phyloP scores from a whole-genome alignment of 2,329 filamentous ascomycete genomes.

The Exophiala sp. region DNA sequence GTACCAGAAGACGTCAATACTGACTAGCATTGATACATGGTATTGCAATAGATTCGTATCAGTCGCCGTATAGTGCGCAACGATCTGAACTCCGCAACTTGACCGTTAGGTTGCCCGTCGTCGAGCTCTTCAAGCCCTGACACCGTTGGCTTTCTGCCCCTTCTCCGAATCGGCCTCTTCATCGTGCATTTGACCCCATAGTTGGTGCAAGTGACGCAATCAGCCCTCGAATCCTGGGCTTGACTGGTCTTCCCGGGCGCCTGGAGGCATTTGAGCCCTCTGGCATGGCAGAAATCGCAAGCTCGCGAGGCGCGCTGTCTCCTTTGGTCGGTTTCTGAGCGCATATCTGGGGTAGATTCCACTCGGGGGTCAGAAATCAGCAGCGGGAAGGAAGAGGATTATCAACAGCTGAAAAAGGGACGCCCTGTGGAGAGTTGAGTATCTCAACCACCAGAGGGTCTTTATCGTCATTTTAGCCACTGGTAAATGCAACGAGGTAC shows the following conservation, averaged over 20 bases:
- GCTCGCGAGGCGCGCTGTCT: not conserved
- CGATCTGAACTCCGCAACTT: not conserved
- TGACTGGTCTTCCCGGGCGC: not conserved
- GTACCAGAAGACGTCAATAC: not conserved
- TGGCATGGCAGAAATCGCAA: not conserved
- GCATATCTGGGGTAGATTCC: not conserved
- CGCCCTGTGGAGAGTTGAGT: too few relatives aligned
- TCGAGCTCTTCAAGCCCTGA: not conserved
- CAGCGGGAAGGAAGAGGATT: too few relatives aligned
- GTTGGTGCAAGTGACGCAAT: not conserved
- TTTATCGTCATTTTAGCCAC: too few relatives aligned
- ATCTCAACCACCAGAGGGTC: too few relatives aligned
- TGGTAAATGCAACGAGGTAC: too few relatives aligned
- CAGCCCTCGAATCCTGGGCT: not conserved
- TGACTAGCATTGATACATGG: constrained; percentile 10
- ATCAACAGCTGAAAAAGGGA: too few relatives aligned
- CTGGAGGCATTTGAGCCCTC: not conserved
- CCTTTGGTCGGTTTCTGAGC: not conserved
- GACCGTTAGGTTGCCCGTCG: not conserved
- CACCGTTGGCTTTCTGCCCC: not conserved
- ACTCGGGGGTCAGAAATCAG: too few relatives aligned
- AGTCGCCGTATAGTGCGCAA: constrained; percentile 1
- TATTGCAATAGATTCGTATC: constrained; percentile 6
- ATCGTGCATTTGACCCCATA: not conserved
- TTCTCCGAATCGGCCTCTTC: not conserved